Percentiles rank a stretch among this genome's conserved stretches.
Evolutionary conservation across 2,329 filamentous ascomycete species (phyloP).

Genomic region (Polychaeton citri): DNA sequence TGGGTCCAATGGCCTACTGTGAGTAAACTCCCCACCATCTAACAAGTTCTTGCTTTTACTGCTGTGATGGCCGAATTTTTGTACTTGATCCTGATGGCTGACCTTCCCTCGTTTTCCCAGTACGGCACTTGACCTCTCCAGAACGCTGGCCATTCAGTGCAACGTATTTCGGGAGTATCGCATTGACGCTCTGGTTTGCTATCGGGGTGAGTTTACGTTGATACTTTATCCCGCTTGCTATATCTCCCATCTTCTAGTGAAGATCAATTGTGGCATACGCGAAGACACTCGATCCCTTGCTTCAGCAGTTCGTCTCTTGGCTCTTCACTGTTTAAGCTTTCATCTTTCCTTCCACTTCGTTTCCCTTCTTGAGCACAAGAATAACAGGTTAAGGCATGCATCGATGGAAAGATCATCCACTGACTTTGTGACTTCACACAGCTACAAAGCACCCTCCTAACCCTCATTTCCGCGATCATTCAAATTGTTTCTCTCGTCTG

Average conservation of each 20-base stretch:
- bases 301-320: neutral
- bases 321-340: neutral
- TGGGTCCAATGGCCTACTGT: constrained; percentile 74
- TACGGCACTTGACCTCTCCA: constrained; percentile 70
- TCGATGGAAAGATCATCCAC: constrained; percentile 15
- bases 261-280: neutral
- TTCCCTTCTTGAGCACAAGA: neutral
- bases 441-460: constrained; percentile 75
- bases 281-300: neutral
- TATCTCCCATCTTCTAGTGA: neutral
- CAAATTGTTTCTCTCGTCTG: constrained; percentile 75
- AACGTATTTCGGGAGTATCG: constrained; percentile 88
- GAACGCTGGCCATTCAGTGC: constrained; percentile 82
- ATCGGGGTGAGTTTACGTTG: constrained; percentile 58
- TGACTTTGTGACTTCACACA: constrained; percentile 22
- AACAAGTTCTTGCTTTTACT: no score
- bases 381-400: constrained; percentile 1
- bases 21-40: no score
- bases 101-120: constrained; percentile 14
- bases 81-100: neutral
- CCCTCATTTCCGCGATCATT: constrained; percentile 67
- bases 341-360: neutral
- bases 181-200: constrained; percentile 79
- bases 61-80: neutral
- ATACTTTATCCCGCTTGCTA: constrained; percentile 3